phyloP scores from a whole-genome alignment of 2,329 filamentous ascomycete genomes.

The Amauroascus niger region DNA sequence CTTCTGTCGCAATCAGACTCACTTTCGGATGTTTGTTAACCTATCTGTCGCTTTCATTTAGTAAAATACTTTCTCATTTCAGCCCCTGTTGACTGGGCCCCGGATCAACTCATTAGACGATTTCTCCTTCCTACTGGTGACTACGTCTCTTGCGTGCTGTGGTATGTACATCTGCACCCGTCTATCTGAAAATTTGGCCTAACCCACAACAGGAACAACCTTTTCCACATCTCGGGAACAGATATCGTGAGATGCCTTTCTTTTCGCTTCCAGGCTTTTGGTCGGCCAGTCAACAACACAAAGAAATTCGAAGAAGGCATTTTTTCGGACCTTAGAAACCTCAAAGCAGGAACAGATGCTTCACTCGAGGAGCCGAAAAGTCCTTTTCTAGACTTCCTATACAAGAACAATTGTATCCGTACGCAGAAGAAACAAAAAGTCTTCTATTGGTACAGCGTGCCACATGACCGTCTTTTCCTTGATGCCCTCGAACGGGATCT shows the following conservation, averaged over 20 bases:
- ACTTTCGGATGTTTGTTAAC: too few species aligned
- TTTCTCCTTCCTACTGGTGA: conserved; percentile 95
- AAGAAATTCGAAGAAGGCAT: conserved; percentile 99
- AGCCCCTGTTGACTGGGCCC: conserved; percentile 93
- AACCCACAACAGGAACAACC: conserved; percentile 62
- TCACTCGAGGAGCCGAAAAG: conserved; percentile 98
- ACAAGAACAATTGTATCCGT: conserved; percentile 99
- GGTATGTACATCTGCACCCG: conserved; percentile 44
- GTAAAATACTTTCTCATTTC: conserved; percentile 99
- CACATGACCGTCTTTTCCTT: conserved; percentile 92
- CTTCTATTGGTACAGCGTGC: conserved; percentile 99
- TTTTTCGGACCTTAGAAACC: conserved; percentile 94
- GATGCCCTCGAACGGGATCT: conserved; percentile 94
- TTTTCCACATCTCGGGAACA: conserved; percentile 98
- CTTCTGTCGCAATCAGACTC: too few species aligned
- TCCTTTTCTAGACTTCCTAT: conserved; percentile 93
- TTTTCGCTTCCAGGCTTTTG: conserved; percentile 97
- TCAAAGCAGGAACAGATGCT: conserved; percentile 96
- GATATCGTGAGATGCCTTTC: conserved; percentile 97
- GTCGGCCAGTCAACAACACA: conserved; percentile 95
- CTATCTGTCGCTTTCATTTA: conserved; percentile 31
- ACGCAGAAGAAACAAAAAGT: conserved; percentile 99
- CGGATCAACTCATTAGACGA: conserved; percentile 90
- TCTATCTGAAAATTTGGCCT: conserved; percentile 7
- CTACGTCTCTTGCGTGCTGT: conserved; percentile 96